Evolutionary conservation across 2,329 filamentous ascomycete genomes (phyloP).

Genomic region (Sporothrix protearum): DNA sequence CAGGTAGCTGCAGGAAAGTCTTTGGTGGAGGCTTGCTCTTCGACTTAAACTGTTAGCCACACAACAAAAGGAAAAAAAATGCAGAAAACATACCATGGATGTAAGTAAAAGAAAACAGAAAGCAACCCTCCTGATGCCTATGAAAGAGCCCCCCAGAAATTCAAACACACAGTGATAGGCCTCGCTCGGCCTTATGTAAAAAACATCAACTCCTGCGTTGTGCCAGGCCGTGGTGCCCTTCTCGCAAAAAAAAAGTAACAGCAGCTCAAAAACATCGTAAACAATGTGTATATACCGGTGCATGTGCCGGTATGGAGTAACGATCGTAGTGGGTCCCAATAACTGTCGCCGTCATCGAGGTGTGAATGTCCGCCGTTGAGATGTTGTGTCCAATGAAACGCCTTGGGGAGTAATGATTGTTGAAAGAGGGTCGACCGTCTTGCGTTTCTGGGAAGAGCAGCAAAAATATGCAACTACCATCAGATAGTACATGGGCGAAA

Average conservation of each 20-base stretch:
- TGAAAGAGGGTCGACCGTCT: neutral
- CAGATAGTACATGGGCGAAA: neutral
- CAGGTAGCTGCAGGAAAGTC: neutral
- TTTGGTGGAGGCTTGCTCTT: neutral
- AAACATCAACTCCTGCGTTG: slow-evolving; percentile 10
- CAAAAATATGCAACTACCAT: neutral
- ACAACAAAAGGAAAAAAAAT: neutral
- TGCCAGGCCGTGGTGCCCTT: neutral
- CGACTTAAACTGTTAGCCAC: slow-evolving; percentile 6
- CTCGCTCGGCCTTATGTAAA: neutral
- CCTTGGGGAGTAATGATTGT: neutral
- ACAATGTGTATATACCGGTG: slow-evolving; percentile 3
- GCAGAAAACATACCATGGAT: neutral
- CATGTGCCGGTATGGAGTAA: neutral
- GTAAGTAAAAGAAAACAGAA: neutral
- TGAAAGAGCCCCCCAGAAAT: neutral
- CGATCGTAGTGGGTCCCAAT: slow-evolving; percentile 12
- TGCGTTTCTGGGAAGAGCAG: neutral
- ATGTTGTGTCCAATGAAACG: neutral
- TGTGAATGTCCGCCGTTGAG: slow-evolving; percentile 5
- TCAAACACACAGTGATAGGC: neutral
- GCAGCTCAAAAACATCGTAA: neutral
- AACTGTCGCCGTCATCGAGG: slow-evolving; percentile 13
- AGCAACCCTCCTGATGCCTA: neutral
- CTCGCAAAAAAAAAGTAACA: neutral